These are phyloP conservation scores for Apiosordaria backusii DNA, from an alignment of 495 filamentous ascomycete genomes.

Conservation along the genomic window DNA sequence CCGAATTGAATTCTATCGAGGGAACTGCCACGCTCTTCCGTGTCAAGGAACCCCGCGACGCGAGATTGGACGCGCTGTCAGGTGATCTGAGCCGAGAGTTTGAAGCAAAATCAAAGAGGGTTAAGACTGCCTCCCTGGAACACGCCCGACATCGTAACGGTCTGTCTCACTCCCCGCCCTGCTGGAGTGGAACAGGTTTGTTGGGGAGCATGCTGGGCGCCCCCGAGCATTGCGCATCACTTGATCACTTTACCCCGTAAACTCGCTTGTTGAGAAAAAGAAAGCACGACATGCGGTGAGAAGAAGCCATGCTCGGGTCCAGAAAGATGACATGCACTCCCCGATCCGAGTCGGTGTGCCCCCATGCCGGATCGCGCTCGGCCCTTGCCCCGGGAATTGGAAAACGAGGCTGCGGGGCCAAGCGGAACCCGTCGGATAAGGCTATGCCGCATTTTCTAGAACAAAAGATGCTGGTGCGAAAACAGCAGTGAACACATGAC, in stretches of 20 bases:
- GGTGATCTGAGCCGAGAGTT: conserved; percentile 15
- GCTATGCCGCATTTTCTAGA: neutral
- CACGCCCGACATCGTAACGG: neutral
- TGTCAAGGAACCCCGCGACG: conserved; percentile 14
- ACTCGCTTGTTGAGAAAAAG: neutral
- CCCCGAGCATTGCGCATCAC: neutral
- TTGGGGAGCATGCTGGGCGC: neutral
- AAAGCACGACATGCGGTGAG: neutral
- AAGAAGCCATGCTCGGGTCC: neutral
- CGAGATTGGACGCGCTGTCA: conserved; percentile 16
- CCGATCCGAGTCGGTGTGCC: conserved; percentile 8
- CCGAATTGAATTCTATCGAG: neutral
- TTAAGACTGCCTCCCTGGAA: neutral
- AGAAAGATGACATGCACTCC: neutral
- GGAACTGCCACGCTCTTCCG: neutral
- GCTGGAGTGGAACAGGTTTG: neutral
- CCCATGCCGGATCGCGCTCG: conserved; percentile 8
- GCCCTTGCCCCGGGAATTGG: neutral
- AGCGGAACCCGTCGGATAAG: neutral
- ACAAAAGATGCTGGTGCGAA: neutral
- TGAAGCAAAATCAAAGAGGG: neutral
- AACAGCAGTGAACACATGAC: conserved; percentile 4
- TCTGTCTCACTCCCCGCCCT: neutral
- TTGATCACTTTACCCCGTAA: neutral
- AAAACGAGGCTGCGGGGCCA: neutral